Conservation (phyloP, 169 alveolate species). For the Plasmodium ovale region DNA sequence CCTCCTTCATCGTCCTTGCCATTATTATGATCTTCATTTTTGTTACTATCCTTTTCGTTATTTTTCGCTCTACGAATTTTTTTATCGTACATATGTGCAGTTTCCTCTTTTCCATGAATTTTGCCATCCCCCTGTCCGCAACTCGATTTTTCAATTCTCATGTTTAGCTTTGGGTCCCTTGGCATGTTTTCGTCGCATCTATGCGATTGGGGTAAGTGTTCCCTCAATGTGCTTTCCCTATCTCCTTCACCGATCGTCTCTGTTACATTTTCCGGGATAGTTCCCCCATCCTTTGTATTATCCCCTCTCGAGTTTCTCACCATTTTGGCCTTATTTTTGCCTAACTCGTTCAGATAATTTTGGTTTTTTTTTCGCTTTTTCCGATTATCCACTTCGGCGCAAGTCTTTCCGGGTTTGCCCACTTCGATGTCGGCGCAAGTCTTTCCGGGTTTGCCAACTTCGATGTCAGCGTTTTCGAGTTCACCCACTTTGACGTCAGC, state of each 20-base stretch:
- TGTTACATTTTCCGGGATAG: not conserved
- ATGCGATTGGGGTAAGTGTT: too few relatives aligned
- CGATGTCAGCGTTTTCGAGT: too few relatives aligned
- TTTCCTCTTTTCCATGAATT: not conserved
- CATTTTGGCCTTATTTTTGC: not conserved
- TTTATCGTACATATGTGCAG: too few relatives aligned
- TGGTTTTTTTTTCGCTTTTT: not conserved
- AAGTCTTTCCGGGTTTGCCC: not conserved
- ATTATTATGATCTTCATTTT: not conserved
- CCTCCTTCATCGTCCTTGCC: not conserved
- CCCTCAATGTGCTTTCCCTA: too few relatives aligned
- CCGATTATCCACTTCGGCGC: too few relatives aligned
- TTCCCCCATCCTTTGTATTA: not conserved
- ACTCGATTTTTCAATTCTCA: too few relatives aligned
- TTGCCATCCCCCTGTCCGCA: not conserved
- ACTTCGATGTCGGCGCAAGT: not conserved
- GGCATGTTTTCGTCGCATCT: too few relatives aligned
- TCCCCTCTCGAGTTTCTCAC: not conserved
- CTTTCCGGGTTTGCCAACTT: too few relatives aligned
- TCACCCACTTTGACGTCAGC: too few relatives aligned
- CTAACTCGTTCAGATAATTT: not conserved
- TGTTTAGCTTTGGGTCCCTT: too few relatives aligned
- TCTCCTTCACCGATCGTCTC: not conserved
- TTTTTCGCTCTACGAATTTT: not conserved
- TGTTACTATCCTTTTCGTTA: not conserved